These are phyloP conservation scores for Termitomyces sp. DNA, from an alignment of 768 basidiomycete species.

Conservation along the genomic window DNA sequence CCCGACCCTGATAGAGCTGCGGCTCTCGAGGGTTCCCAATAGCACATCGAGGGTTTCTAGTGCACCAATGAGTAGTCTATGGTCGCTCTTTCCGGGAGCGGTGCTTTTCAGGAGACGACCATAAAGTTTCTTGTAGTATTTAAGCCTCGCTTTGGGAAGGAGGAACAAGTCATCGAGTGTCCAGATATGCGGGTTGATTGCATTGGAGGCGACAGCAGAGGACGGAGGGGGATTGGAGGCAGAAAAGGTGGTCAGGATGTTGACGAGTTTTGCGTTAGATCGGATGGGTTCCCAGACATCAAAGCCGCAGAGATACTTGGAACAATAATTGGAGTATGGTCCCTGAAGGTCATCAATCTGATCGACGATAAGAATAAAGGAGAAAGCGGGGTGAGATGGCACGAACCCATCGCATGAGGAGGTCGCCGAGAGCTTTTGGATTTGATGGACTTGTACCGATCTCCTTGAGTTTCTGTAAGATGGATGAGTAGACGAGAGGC, in stretches of 20 bases:
- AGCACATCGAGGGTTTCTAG: constrained; percentile 76
- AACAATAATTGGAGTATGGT: constrained; percentile 80
- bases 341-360: constrained; percentile 90
- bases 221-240: constrained; percentile 52
- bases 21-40: constrained; percentile 58
- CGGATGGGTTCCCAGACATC: constrained; percentile 80
- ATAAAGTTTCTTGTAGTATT: constrained; percentile 92
- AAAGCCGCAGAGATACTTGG: constrained; percentile 70
- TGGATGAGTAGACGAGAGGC: constrained; percentile 11
- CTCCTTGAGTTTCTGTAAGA: constrained; percentile 80
- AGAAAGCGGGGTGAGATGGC: constrained; percentile 1
- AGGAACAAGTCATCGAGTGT: constrained; percentile 85
- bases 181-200: constrained; percentile 48
- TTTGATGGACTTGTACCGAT: constrained; percentile 90
- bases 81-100: constrained; percentile 80
- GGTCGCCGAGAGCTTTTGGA: constrained; percentile 89
- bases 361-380: constrained; percentile 12
- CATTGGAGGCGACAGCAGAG: constrained; percentile 28
- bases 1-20: constrained; percentile 51
- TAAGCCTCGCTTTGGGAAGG: constrained; percentile 77
- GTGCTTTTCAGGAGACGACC: constrained; percentile 81
- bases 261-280: constrained; percentile 64
- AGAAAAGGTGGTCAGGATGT: constrained; percentile 69
- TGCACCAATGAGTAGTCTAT: constrained; percentile 73
- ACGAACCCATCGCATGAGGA: constrained; percentile 95